phyloP scores from a whole-genome alignment of 768 basidiomycete genomes.

The Auriscalpium orientale region DNA sequence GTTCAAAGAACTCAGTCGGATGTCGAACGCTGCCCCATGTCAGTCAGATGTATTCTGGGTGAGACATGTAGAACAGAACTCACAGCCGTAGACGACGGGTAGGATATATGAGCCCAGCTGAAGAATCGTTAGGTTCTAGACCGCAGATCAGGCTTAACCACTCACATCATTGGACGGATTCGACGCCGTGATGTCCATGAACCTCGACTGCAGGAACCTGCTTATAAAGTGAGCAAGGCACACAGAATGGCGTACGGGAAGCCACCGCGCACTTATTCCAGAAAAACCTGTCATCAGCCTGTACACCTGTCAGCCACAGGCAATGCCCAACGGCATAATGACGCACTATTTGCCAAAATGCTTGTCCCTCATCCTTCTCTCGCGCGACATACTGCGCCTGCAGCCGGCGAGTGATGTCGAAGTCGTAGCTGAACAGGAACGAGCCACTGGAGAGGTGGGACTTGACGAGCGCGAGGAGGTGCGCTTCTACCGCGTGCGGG shows the following conservation, averaged over 20 bases:
- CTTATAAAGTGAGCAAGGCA: conserved; percentile 1
- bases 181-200: conserved; percentile 48
- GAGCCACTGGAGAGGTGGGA: conserved; percentile 74
- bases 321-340: background rate
- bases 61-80: conserved; percentile 31
- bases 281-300: conserved; percentile 96
- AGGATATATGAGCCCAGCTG: conserved; percentile 87
- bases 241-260: background rate
- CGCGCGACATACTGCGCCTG: conserved; percentile 70
- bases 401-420: conserved; percentile 81
- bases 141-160: background rate
- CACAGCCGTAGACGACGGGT: conserved; percentile 92
- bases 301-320: conserved; percentile 1
- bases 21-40: conserved; percentile 64
- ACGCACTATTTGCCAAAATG: conserved; percentile 75
- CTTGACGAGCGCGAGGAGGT: conserved; percentile 78
- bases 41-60: background rate
- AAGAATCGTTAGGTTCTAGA: conserved; percentile 12
- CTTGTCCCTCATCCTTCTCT: conserved; percentile 42
- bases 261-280: conserved; percentile 73
- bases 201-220: conserved; percentile 49
- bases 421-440: conserved; percentile 87
- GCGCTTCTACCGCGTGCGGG: conserved; percentile 81
- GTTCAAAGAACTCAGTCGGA: conserved; percentile 68
- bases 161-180: conserved; percentile 62